Conservation (phyloP, 495 filamentous ascomycete genomes). For the Aspergillus homomorphus region DNA sequence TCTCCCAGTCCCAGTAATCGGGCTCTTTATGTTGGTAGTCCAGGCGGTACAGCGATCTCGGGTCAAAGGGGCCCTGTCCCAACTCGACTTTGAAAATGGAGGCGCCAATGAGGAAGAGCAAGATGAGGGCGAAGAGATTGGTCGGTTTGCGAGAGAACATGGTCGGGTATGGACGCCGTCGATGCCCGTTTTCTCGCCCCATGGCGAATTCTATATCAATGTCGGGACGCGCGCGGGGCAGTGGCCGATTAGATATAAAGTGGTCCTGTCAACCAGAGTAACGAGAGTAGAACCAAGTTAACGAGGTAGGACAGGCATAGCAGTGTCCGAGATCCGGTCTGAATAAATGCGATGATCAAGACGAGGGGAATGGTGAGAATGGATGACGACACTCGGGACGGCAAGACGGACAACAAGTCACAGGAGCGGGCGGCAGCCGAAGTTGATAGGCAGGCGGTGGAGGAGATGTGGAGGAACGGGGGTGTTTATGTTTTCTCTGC, state of each 20-base stretch:
- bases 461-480: too few species aligned
- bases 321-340: too few species aligned
- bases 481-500: not conserved
- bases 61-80: conserved; percentile 1
- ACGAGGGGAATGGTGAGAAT: not conserved
- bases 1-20: conserved; percentile 17
- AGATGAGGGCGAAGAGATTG: conserved; percentile 6
- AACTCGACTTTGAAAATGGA: conserved; percentile 8
- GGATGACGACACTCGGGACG: not conserved
- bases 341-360: not conserved
- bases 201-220: not conserved
- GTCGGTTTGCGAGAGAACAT: conserved; percentile 4
- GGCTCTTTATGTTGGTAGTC: conserved; percentile 3
- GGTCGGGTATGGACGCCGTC: conserved; percentile 4
- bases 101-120: conserved; percentile 1
- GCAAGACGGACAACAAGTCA: not conserved
- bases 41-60: conserved; percentile 10
- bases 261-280: too few species aligned
- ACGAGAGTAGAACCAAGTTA: too few species aligned
- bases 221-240: not conserved
- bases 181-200: not conserved
- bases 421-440: too few species aligned
- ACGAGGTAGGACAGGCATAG: not conserved
- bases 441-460: not conserved
- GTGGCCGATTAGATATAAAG: not conserved